Evolutionary conservation across 371 early-diverging fungal genomes (phyloP).

Genomic region (Capillidium rhysosporum): DNA sequence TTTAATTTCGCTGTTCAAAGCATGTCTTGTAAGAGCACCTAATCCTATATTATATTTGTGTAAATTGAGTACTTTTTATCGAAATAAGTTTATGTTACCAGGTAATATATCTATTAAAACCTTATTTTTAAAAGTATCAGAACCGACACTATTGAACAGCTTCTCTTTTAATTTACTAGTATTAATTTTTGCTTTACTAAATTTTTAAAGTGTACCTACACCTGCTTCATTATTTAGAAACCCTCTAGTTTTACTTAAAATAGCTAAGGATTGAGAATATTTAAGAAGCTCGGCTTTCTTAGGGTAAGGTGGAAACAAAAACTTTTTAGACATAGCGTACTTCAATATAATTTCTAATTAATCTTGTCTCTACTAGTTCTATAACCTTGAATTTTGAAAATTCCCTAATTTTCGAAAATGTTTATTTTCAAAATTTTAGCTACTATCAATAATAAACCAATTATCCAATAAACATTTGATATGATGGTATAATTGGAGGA

Average conservation of each 20-base stretch:
- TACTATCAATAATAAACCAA: too few species aligned
- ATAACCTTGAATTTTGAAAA: too few species aligned
- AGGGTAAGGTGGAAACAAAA: slow-evolving; percentile 1
- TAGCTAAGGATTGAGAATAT: background rate
- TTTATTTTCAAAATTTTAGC: too few species aligned
- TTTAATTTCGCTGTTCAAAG: background rate
- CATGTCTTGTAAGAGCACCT: background rate
- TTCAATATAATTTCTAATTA: too few species aligned
- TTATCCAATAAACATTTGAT: too few species aligned
- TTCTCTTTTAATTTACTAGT: background rate
- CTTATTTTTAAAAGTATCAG: background rate
- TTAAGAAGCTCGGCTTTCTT: background rate
- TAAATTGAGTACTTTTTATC: background rate
- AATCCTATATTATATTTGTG: background rate
- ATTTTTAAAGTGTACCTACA: background rate
- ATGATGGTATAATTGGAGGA: too few species aligned
- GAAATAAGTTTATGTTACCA: background rate
- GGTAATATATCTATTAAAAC: background rate
- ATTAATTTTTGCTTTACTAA: background rate
- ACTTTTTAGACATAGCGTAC: too few species aligned
- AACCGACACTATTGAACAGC: background rate
- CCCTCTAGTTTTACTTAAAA: background rate
- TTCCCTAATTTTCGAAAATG: too few species aligned
- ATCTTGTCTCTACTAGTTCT: too few species aligned
- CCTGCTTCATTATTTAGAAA: background rate